phyloP scores from a whole-genome alignment of 2,329 filamentous ascomycete genomes.

The Fusarium penzigii region DNA sequence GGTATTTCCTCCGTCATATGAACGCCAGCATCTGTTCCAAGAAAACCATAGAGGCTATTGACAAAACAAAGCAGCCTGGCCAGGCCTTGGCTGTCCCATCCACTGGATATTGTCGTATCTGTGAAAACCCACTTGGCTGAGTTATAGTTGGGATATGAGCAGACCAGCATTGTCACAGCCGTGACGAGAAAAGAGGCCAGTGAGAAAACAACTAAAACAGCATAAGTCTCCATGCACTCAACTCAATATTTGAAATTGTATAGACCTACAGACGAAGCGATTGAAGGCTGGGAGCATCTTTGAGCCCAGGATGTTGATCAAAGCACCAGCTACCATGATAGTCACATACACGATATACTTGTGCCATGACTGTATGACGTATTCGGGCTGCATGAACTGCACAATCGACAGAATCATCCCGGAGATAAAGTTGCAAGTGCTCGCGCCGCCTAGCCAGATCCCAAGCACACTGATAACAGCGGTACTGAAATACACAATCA shows the following conservation, averaged over 20 bases:
- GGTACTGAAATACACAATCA: slow-evolving; percentile 1
- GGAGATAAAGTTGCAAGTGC: slow-evolving; percentile 24
- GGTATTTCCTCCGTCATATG: slow-evolving; percentile 27
- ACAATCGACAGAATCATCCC: slow-evolving; percentile 23
- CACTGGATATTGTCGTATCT: slow-evolving; percentile 8
- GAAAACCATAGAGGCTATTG: slow-evolving; percentile 19
- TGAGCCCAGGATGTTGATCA: slow-evolving; percentile 60
- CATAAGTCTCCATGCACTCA: too few species aligned
- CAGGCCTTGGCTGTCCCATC: slow-evolving; percentile 18
- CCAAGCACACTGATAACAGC: slow-evolving; percentile 23
- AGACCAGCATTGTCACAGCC: slow-evolving; percentile 9
- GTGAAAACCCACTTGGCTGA: slow-evolving; percentile 15
- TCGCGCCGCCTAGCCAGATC: slow-evolving; percentile 23
- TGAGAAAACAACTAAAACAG: slow-evolving; percentile 8
- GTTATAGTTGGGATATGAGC: slow-evolving; percentile 6
- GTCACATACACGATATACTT: slow-evolving; percentile 69
- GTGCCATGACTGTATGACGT: slow-evolving; percentile 60
- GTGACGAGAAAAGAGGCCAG: slow-evolving; percentile 12
- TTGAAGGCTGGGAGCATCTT: slow-evolving; percentile 19
- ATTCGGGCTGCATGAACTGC: slow-evolving; percentile 44
- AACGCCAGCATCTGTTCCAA: slow-evolving; percentile 24
- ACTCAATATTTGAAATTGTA: too few species aligned
- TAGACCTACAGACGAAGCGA: slow-evolving; percentile 17
- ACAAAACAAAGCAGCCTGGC: slow-evolving; percentile 16
- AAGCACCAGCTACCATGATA: slow-evolving; percentile 58